These are phyloP conservation scores for Zygoascus bituminiphila DNA, from an alignment of 805 yeast species.

Conservation along the genomic window DNA sequence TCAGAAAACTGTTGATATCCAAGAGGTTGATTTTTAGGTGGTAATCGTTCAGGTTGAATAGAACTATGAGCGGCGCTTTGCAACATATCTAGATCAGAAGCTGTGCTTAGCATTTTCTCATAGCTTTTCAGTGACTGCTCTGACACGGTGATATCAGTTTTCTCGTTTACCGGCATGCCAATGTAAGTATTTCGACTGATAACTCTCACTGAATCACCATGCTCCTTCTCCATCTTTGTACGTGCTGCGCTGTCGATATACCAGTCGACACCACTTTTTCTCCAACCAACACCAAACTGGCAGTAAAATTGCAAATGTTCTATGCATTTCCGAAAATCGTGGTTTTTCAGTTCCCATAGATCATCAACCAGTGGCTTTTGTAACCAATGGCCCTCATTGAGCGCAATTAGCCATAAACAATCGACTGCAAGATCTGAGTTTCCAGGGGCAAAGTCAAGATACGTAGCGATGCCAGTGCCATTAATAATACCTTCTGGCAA, in stretches of 20 bases:
- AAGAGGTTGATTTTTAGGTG: background rate
- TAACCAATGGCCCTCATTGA: slow-evolving; percentile 30
- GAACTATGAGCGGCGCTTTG: background rate
- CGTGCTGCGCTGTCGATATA: slow-evolving; percentile 19
- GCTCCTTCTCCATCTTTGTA: background rate
- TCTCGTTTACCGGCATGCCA: background rate
- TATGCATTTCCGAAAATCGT: slow-evolving; percentile 27
- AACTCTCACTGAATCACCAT: slow-evolving; percentile 11
- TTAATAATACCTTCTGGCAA: slow-evolving; percentile 33
- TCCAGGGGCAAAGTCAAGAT: slow-evolving; percentile 26
- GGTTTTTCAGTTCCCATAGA: slow-evolving; percentile 12
- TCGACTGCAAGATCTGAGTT: slow-evolving; percentile 18
- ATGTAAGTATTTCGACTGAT: slow-evolving; percentile 18
- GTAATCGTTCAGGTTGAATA: background rate
- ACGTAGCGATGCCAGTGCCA: slow-evolving; percentile 28
- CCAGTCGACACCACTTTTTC: slow-evolving; percentile 28
- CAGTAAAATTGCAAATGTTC: slow-evolving; percentile 29
- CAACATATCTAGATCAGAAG: slow-evolving; percentile 8
- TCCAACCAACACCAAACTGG: slow-evolving; percentile 29
- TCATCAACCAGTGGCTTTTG: slow-evolving; percentile 14
- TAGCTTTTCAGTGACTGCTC: background rate
- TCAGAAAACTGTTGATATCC: background rate
- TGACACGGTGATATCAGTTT: background rate
- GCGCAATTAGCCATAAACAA: slow-evolving; percentile 26
- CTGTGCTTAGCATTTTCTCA: background rate